Percentiles rank a stretch among this genome's conserved stretches.
Conservation (phyloP, 345 rosid genomes). For the Durio zibethinus region DNA sequence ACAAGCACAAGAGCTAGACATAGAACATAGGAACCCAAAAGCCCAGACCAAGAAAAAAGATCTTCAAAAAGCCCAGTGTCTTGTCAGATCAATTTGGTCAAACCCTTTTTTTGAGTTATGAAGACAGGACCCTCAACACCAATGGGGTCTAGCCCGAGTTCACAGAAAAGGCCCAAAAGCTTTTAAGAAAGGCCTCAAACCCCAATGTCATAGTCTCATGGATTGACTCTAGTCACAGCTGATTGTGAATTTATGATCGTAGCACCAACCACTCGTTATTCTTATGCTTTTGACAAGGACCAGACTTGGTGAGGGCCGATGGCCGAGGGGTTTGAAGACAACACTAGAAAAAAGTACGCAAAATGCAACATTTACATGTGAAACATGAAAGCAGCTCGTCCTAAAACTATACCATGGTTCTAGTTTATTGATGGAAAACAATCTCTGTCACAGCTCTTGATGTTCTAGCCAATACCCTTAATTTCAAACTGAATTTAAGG, state of each 20-base stretch:
- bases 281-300: background rate
- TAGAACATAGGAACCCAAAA: too few species aligned
- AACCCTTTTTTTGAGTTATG: background rate
- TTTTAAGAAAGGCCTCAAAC: too few species aligned
- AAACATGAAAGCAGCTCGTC: background rate
- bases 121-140: background rate
- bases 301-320: background rate
- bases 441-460: too few species aligned
- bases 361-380: background rate
- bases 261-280: background rate
- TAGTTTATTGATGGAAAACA: too few species aligned
- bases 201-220: background rate
- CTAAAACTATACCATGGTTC: too few species aligned
- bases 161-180: background rate
- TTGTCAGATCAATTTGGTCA: background rate
- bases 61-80: background rate
- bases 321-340: background rate
- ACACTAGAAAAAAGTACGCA: background rate
- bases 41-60: background rate
- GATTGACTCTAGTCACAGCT: background rate
- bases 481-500: too few species aligned
- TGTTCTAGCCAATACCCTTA: too few species aligned
- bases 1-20: background rate
- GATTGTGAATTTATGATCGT: background rate
- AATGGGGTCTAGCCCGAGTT: background rate